Conservation (phyloP, 345 rosid genomes). For the Syzygium grande region DNA sequence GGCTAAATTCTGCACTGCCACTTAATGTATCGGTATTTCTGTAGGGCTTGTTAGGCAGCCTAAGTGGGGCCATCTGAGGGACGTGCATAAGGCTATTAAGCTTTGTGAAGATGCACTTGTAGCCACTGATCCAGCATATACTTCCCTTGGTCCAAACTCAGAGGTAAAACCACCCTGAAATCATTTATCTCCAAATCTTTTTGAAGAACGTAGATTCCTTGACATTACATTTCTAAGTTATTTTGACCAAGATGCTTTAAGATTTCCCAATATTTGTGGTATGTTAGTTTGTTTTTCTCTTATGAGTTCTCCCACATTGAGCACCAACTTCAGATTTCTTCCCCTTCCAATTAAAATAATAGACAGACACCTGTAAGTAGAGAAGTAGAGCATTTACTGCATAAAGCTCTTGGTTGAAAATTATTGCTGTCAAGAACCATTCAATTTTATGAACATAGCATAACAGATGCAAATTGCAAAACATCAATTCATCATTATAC, state of each 20-base stretch:
- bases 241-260: background rate
- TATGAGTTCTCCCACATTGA: background rate
- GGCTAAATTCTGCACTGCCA: background rate
- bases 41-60: conserved; percentile 82
- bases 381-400: background rate
- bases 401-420: background rate
- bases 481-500: background rate
- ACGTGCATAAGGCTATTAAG: conserved; percentile 84
- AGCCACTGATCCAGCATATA: conserved; percentile 60
- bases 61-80: conserved; percentile 93
- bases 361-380: background rate
- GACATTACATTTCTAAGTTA: background rate
- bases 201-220: background rate
- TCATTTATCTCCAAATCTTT: background rate
- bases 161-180: conserved; percentile 41
- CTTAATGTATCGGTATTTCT: background rate
- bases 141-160: conserved; percentile 64
- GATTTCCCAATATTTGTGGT: background rate
- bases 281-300: background rate
- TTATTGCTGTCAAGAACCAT: background rate
- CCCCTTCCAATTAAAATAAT: background rate
- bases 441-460: background rate
- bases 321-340: background rate
- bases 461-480: background rate
- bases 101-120: conserved; percentile 73